Base-by-base conservation (phyloP, 768 basidiomycete species). In the Fomitopsis pulvina region DNA sequence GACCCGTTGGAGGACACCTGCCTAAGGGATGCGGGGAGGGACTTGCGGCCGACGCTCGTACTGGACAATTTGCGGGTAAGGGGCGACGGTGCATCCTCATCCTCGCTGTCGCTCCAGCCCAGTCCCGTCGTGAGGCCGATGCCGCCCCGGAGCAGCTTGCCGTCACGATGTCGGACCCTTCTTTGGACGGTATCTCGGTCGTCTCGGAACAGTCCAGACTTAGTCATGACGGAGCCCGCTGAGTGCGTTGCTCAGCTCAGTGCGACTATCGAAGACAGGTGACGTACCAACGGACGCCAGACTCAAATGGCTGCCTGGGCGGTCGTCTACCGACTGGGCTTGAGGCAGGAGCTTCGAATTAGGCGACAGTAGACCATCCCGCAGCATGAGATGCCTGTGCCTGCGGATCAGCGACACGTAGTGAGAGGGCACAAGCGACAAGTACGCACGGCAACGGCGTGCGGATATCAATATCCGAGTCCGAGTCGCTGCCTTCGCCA, bases 101-200 rank as follows among this genome's bases (percentile, higher is more conserved):
- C 71, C 56, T 72, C 71, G 53, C 69, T 71, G 54, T 72, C 71
- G 41, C 69, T 71, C 71, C 71, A 72, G 1, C 71, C 71, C 10
- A 72, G 59, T 1, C 71, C 71, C 10, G 71, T 72, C 7, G 71
- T 72, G 21, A 72, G 60, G 3, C 71, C 71, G 18, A 71, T 61
- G 8, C 71, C 71, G 9, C 65, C 71, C 0, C 64, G 54, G 3
- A 72, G 58, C 3, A 71, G 52, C 37, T 54, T 53, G n/a, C 71
- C 71, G 44, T 71, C 68, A 18, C 71, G 63, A 47, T 72, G 71
- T 10, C 71, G 56, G 12, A 58, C 55, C 9, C 68, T 59, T 10
- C 71, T 60, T 32, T 60, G 52, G 9, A 53, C 55, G 3, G 70
- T 71, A 45, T 72, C 68, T 8, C 67, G 66, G 47, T 63, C 61